phyloP scores from a whole-genome alignment of 345 rosid genomes.

The Kandelia obovata region DNA sequence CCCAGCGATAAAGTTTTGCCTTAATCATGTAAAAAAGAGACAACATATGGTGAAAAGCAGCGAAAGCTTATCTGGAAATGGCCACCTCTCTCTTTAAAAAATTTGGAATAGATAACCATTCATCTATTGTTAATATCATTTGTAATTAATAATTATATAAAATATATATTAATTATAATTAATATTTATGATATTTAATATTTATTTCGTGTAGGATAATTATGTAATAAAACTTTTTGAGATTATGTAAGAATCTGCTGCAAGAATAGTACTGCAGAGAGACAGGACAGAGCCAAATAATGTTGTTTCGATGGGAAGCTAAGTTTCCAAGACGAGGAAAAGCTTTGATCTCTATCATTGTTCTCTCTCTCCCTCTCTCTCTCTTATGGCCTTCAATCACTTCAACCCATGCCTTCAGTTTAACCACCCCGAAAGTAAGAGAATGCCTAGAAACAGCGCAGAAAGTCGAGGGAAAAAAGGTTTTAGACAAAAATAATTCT shows the following conservation, averaged over 20 bases:
- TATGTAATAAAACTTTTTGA: no score
- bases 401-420: not conserved
- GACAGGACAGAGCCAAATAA: not conserved
- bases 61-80: not conserved
- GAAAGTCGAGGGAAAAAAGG: not conserved
- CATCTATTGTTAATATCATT: no score
- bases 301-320: not conserved
- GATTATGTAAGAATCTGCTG: not conserved
- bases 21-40: not conserved
- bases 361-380: not conserved
- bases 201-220: no score
- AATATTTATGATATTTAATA: no score
- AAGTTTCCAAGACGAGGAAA: slow-evolving; percentile 11
- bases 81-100: not conserved
- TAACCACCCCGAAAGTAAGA: not conserved
- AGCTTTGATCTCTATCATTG: slow-evolving; percentile 1
- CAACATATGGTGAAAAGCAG: not conserved
- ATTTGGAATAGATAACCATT: not conserved
- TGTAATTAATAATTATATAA: no score
- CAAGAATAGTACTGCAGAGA: not conserved
- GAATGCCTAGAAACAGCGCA: not conserved
- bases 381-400: no score
- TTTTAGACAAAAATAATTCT: not conserved
- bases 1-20: not conserved
- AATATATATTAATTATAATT: no score